Evolutionary conservation across 2,329 filamentous ascomycete species (phyloP), one percentile per base, ranked within the genome.

Genomic region (Huntiella savannae): DNA sequence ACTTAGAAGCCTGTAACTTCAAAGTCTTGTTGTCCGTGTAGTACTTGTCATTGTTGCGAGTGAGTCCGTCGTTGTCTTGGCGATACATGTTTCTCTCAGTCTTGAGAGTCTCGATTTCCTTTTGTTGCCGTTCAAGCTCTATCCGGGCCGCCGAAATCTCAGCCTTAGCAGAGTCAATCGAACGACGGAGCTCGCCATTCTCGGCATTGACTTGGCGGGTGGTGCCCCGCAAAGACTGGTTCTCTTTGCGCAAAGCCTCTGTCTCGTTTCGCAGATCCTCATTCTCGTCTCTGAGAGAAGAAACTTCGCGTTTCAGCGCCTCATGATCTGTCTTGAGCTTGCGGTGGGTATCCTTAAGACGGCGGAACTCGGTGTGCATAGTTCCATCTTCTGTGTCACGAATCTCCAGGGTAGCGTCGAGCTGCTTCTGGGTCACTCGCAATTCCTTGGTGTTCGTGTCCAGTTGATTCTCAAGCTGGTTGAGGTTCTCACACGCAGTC

Each of bases 401-500:
- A 28, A 62, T 53, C 47, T 65, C 60, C 17, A 63, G 59, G 2
- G 62, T 61, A 4, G 60, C 60, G 48, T 64, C 63, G 1, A 66
- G 57, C 51, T 62, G 61, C 42, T 58, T 61, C 32, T 65, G 63
- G 0, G 63, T 62, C 12, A 59, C 61, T 40, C 63, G 62, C 6
- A 68, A 52, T 47, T 66, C 63, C 50, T 62, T 64, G 47, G 65
- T 60, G 46, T 60, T 63, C 16, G 56, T 54, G 43, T 59, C 63
- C 12, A 67, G 54, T 52, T 64, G 65, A 15, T 61, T 58, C 33
- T 64, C 66, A 19, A 67, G 60, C 49, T 67, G 65, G 52, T 66
- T 71, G 52, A 73, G 71, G 33, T 71, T 73, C 40, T 69, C 65
- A 36, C 72, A 77, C 4, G 75, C 75, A 43, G 75, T 67, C 22